Evolutionary conservation across 305 asterid species (phyloP), one percentile per base, ranked within the genome.

Genomic region (Solanum aculeatissimum): DNA sequence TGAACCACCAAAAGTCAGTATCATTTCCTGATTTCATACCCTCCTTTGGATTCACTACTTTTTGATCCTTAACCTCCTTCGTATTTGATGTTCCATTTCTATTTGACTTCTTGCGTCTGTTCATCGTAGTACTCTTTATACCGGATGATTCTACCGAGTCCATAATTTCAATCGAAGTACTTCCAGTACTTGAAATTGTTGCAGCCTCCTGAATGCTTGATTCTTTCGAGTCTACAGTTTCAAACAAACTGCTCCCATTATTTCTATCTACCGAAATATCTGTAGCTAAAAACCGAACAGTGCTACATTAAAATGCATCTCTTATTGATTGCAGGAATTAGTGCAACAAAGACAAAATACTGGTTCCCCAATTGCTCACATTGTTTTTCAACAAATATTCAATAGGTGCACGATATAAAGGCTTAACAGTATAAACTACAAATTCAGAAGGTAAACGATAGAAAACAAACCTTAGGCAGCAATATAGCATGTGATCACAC

Each of bases 1-100:
- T 89, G 87, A 51, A 84, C 98, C 99, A 96, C 99, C 98, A 96
- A 35, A 83, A 85, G 63, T 89, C 92, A 47, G 89, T 77, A 85
- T 84, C 91, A 72, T 83, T 88, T 85, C 60, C 83, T 51, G 86
- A 72, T 45, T 68, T 82, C 54, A 16, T 87, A 54, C 57, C 86
- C 85, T 80, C 90, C 38, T 62, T 42, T 71, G 82, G 75, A 35
- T 83, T 85, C 23, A 78, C 86, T 16, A 85, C 85, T 85, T 83
- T 89, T 80, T 85, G 83, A 25, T 70, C 85, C 45, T 82, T 88
- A 85, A 70, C 60, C 84, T 87, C 86, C 77, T 85, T 79, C 86
- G 86, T 90, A 38, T 63, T 90, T 74, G 69, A 80, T 79, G 75
- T 79, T 62, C 83, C 85, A 47, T 87, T 89, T 58, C 89, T 83